phyloP scores from a whole-genome alignment of 345 rosid genomes.

The Eucalyptus coolabah region DNA sequence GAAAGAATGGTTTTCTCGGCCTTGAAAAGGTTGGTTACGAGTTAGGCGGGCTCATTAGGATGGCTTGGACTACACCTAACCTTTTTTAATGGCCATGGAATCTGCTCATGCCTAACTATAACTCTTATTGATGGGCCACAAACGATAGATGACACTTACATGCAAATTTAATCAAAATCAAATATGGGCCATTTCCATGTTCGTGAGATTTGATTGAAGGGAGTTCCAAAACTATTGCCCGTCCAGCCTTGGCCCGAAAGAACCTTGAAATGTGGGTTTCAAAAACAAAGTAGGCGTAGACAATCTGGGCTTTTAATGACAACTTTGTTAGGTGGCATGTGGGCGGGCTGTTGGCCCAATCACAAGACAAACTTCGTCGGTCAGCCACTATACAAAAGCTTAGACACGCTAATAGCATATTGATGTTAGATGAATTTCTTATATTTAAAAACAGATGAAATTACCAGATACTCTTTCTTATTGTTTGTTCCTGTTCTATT shows the following conservation, averaged over 20 bases:
- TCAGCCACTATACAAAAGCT: too few relatives aligned
- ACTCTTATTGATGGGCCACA: background rate
- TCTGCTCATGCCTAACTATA: background rate
- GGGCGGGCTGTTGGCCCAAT: background rate
- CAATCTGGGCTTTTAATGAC: background rate
- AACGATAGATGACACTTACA: background rate
- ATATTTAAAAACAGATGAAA: too few relatives aligned
- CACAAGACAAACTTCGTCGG: background rate
- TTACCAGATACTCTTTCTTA: too few relatives aligned
- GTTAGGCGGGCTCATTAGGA: background rate
- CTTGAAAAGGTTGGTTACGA: background rate
- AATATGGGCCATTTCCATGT: too few relatives aligned
- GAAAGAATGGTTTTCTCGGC: too few relatives aligned
- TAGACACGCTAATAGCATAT: too few relatives aligned
- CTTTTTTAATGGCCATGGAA: background rate
- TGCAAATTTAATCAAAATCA: background rate
- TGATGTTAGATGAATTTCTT: too few relatives aligned
- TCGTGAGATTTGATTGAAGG: background rate
- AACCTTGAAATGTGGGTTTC: background rate
- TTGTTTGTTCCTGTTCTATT: too few relatives aligned
- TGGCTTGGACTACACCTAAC: background rate
- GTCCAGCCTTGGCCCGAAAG: background rate
- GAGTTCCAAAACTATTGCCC: background rate
- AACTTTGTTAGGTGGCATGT: background rate
- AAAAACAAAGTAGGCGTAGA: background rate